Evolutionary conservation across 2,329 filamentous ascomycete species (phyloP), one percentile per base, ranked within the genome.

Genomic region (Rhinocladiella similis): DNA sequence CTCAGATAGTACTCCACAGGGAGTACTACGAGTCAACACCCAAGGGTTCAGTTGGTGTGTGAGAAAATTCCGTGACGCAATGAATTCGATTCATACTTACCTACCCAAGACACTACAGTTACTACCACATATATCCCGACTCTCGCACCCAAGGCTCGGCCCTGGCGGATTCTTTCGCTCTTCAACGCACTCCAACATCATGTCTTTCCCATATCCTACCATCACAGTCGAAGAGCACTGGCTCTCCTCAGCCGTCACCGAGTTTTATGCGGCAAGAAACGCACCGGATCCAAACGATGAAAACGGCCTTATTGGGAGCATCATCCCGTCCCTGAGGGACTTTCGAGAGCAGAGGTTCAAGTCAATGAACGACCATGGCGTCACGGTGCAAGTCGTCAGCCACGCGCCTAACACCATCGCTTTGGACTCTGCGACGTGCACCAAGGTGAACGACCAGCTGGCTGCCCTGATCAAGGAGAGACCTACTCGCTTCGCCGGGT

Each of bases 401-500:
- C 56, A 62, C 20, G 57, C 49, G 6, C 48, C 60, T 1, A 57
- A 45, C 20, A 36, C 50, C 18, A 10, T 58, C 29, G 36, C 50
- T 13, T 38, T 60, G 7, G 47, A 52, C 16, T 25, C 47, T 14
- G 22, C 33, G 12, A 54, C 54, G 7, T 62, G 60, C 43, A 51
- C 25, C 19, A 51, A 42, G n/a, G 52, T 52, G 27, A 61, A 61
- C 36, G 52, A 59, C 19, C 20, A 56, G 14, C 29, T 53, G 3
- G 42, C 47, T 18, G 36, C 27, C 36, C 36, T 42, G 4, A 38
- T 48, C 7, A 10, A 16, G 10, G 19, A 18, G 20, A 46, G 71
- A 35, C 69, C 70, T 1, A 68, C 63, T 5, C 73, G 73, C 25
- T 70, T 77, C 20, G 70, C 69, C 2, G 76, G 70, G 4, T 73